Base-by-base conservation (phyloP, 345 rosid species). In the Citropsis articulata region DNA sequence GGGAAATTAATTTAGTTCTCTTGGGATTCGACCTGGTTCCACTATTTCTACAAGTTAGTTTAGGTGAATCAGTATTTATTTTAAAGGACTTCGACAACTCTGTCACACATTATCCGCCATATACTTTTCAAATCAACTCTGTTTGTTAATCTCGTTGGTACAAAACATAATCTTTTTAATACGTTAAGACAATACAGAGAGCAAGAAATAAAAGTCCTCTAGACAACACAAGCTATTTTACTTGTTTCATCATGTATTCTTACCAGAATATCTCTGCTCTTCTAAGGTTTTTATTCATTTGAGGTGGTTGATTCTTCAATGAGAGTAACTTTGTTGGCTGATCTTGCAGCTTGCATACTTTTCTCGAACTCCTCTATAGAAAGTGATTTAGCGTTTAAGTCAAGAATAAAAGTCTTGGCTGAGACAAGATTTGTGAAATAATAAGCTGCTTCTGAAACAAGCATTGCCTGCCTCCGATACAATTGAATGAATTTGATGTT, bases 321-420 rank as follows among this genome's bases (percentile, higher is more conserved):
- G 55, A 69, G 84, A 31, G 77, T 66, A 19, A 57, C 78, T 69
- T 76, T 74, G 74, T 63, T 82, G 72, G 86, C 83, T 75, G 78
- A 70, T 78, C 79, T 84, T 22, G 90, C 91, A n/a, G 88, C 86
- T 80, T 84, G 81, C 93, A 89, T 86, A 68, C 84, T 84, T 78
- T 87, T 85, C 83, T 90, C 89, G 42, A 87, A 90, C 79, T 85
- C 97, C 76, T 86, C 85, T 63, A 91, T 85, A 28, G 91, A 87
- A 63, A 89, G 89, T 50, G 94, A 90, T 25, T 87, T 87, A 56
- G 91, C 84, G 59, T 80, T 87, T 67, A 88, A 75, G 75, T 90
- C 91, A 9, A 80, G 65, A 53, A 84, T 82, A 77, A 89, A 86
- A 53, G 92, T 78, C 86, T 83, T 88, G 45, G 88, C 87, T 8